Evolutionary conservation across 805 yeast genomes (phyloP), one percentile per base, ranked within the genome.

Genomic region (Candida ortonii): DNA sequence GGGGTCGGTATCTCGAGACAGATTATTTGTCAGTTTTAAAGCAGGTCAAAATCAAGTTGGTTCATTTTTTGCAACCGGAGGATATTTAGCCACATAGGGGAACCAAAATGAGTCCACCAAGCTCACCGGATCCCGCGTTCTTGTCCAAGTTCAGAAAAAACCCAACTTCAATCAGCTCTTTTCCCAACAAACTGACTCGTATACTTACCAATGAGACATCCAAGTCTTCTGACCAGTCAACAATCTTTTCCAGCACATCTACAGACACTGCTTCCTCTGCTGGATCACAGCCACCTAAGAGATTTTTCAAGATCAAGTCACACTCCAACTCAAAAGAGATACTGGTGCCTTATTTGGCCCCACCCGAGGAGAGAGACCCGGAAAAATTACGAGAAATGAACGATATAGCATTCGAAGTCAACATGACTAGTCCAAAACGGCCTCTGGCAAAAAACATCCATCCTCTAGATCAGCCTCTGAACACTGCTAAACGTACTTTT

Each of bases 381-480:
- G 41, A 42, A 11, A 36, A 41, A 16, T 25, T 43, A 17, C 28
- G 47, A n/a, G 50, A 49, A 30, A 50, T 49, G 32, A 46, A 46
- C 20, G 53, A 50, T 26, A 46, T 51, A 14, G 62, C 62, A n/a
- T 57, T 56, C 34, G 62, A 57, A 37, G 47, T 55, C 9, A 37
- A 38, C 23, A 33, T 42, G 37, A 26, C 25, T 6, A 32, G 33
- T 15, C 38, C 46, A 8, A 35, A 30, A n/a, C 36, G 25, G 22
- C 35, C 27, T 4, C 33, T 22, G n/a, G 26, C 36, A 5, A 41
- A 42, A 25, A 53, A 51, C 33, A 33, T 53, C 7, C 63, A 58
- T 45, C 63, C 63, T 3, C 24, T 58, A 7, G 63, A 58, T 34
- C 54, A 52, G 37, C 62, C 63, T 3, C 27, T 57, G n/a, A 26